These are phyloP conservation scores for Polychaeton citri DNA, from an alignment of 2,329 filamentous ascomycete genomes.

Conservation along the genomic window DNA sequence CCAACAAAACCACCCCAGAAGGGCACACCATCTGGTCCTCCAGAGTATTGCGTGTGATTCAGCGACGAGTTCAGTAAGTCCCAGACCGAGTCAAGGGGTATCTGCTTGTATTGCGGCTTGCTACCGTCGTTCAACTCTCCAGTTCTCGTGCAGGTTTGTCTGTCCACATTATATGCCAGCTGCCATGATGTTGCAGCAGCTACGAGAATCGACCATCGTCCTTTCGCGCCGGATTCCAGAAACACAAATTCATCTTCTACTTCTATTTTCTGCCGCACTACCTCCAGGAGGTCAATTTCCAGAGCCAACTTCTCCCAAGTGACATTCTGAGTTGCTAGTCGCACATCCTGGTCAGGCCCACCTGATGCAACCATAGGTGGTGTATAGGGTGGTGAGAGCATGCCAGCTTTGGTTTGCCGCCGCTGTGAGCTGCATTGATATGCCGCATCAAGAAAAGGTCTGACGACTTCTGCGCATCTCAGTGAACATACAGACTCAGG, in stretches of 20 bases:
- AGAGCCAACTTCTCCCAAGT: slow-evolving; percentile 2
- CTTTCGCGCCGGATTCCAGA: slow-evolving; percentile 35
- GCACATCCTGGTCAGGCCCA: slow-evolving; percentile 1
- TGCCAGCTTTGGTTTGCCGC: neutral
- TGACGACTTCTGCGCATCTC: slow-evolving; percentile 66
- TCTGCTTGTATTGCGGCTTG: slow-evolving; percentile 5
- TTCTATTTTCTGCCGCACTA: neutral
- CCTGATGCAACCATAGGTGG: neutral
- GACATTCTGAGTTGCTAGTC: neutral
- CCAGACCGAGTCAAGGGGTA: slow-evolving; percentile 24
- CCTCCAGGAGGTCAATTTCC: neutral
- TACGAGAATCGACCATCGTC: slow-evolving; percentile 25
- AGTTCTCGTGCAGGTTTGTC: slow-evolving; percentile 38
- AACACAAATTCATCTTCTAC: slow-evolving; percentile 24
- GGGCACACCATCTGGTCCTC: slow-evolving; percentile 29
- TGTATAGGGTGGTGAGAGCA: neutral
- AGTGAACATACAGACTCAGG: slow-evolving; percentile 82
- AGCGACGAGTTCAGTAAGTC: slow-evolving; percentile 27
- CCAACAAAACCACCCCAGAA: slow-evolving; percentile 81
- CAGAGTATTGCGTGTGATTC: slow-evolving; percentile 19
- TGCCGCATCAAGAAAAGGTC: slow-evolving; percentile 46
- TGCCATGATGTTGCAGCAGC: slow-evolving; percentile 60
- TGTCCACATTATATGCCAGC: neutral
- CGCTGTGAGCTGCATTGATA: neutral
- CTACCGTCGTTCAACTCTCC: slow-evolving; percentile 11